Evolutionary conservation across 352 stramenopile species (phyloP), one percentile per base, ranked within the genome.

Genomic region (Pythium folliculosum): DNA sequence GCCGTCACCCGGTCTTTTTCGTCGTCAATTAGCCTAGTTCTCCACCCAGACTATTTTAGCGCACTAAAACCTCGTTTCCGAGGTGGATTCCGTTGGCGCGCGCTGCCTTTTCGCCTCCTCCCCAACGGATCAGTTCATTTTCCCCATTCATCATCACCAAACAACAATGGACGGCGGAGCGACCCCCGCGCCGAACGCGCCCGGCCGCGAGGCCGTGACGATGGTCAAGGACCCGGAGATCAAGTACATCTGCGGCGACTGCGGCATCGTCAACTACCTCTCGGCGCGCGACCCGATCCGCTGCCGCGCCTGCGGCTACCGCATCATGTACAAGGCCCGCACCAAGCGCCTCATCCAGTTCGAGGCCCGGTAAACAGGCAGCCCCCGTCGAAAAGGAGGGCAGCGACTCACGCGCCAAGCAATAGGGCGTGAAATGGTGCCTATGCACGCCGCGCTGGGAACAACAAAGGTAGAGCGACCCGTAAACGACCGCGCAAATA

Each of bases 231-330:
- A 95, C 78, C 85, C 86, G 37, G 88, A 95, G 71, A 95, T 98
- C 67, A 97, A 98, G 80, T 99, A 99, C 85, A 96, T 98, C 75
- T 99, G 96, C 73, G 96, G 96, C 30, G 96, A 99, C 86, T 99
- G 96, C 76, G 95, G 94, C 49, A 95, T 96, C 65, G 81, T 95
- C 60, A 98, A 98, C 80, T 89, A 98, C 66, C 92, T 99, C 72
- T 98, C 96, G 69, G 92, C 92, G 54, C 90, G 92, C 63, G 96
- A 99, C 82, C 92, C 94, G 25, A 97, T 99, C 63, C 90, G 95
- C 61, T 99, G 96, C 80, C 91, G 95, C 63, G 92, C 97, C 51
- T 99, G 96, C 75, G 95, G 95, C 57, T 98, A 99, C 83, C 90
- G 96, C 65, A 98, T 99, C 84, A 94, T 99, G 76, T 99, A 99